Conservation (phyloP, 768 basidiomycete genomes). For the Daedalea quercina region DNA sequence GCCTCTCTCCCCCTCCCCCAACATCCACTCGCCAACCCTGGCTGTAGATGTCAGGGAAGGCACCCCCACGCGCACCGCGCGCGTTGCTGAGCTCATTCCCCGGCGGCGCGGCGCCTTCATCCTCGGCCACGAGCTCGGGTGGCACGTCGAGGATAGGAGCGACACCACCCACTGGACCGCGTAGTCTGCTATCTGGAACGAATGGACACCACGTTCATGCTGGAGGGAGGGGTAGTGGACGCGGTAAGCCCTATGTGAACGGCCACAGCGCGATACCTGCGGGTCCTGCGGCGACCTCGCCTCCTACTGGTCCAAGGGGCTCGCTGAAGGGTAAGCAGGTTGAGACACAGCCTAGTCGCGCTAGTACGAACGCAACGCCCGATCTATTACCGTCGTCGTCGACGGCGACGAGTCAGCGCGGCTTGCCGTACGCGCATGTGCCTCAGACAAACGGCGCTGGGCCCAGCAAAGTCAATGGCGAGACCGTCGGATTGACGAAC, state of each 20-base stretch:
- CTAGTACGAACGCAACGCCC: conserved; percentile 28
- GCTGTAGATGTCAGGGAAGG: conserved; percentile 65
- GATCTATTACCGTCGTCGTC: neutral
- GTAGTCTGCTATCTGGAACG: conserved; percentile 40
- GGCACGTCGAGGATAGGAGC: conserved; percentile 38
- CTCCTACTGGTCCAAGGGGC: conserved; percentile 26
- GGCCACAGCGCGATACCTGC: conserved; percentile 29
- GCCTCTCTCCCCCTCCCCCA: neutral
- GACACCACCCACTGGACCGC: conserved; percentile 59
- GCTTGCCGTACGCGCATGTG: neutral
- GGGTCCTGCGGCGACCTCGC: conserved; percentile 18
- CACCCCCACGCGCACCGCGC: conserved; percentile 67
- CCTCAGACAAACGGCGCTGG: conserved; percentile 15
- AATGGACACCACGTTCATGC: conserved; percentile 13
- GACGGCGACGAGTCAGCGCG: neutral
- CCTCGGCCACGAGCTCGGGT: conserved; percentile 25
- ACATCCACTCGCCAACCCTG: conserved; percentile 7
- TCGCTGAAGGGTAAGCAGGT: conserved; percentile 37
- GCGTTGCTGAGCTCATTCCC: conserved; percentile 49
- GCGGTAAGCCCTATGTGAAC: conserved; percentile 39
- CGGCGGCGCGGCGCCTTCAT: conserved; percentile 27
- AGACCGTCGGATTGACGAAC: conserved; percentile 16
- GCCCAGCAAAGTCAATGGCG: conserved; percentile 13
- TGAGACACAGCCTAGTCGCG: conserved; percentile 27
- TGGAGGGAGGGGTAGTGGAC: conserved; percentile 17